phyloP scores from a whole-genome alignment of 345 rosid species.

The Ceriops zippeliana region DNA sequence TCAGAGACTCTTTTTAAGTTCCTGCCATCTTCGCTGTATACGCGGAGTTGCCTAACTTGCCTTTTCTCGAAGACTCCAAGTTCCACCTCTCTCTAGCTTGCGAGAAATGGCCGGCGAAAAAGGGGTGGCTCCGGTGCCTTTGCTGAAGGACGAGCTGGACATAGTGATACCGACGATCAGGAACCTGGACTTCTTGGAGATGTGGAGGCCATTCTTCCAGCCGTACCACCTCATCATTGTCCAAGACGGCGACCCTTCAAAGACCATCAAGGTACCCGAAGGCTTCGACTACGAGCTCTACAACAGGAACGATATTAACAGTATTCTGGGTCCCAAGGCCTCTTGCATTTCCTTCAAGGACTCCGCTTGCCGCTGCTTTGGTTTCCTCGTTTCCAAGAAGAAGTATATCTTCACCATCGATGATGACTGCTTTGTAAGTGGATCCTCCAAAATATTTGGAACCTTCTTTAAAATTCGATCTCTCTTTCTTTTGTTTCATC shows the following conservation, averaged over 20 bases:
- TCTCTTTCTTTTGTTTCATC: neutral
- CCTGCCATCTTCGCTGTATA: no score
- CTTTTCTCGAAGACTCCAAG: no score
- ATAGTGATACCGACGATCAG: slow-evolving; percentile 83
- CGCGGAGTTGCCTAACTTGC: no score
- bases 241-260: slow-evolving; percentile 80
- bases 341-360: slow-evolving; percentile 70
- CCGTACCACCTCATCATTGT: slow-evolving; percentile 78
- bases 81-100: neutral
- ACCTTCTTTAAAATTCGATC: neutral
- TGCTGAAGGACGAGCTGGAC: slow-evolving; percentile 69
- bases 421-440: slow-evolving; percentile 88
- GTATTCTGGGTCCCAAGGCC: slow-evolving; percentile 80
- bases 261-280: slow-evolving; percentile 60
- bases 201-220: slow-evolving; percentile 79
- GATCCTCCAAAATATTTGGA: neutral
- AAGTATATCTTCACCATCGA: slow-evolving; percentile 85
- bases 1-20: no score
- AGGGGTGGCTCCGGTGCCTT: slow-evolving; percentile 33
- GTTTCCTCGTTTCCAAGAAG: slow-evolving; percentile 79
- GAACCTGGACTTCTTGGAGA: slow-evolving; percentile 72
- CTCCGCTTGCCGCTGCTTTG: slow-evolving; percentile 73
- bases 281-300: slow-evolving; percentile 83
- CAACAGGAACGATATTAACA: slow-evolving; percentile 73
- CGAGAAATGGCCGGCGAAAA: slow-evolving; percentile 26